These are phyloP conservation scores for Stromatinia cepivora DNA, from an alignment of 2,329 filamentous ascomycete genomes.

Conservation along the genomic window DNA sequence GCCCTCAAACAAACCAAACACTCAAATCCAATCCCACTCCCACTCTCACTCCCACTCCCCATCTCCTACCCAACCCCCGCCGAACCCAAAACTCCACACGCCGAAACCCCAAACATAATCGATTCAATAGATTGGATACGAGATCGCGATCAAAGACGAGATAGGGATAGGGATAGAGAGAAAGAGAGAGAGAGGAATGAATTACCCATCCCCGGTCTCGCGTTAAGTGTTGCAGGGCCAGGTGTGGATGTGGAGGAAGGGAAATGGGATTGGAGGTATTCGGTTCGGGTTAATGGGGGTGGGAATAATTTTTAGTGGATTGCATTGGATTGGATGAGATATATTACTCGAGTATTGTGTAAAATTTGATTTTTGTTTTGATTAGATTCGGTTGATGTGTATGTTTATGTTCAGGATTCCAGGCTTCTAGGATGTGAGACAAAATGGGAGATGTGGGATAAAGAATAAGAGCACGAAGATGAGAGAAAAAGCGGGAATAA, in stretches of 20 bases:
- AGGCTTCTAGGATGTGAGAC: not conserved
- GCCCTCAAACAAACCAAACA: too few relatives aligned
- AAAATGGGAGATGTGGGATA: not conserved
- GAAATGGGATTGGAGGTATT: not conserved
- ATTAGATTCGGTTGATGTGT: not conserved
- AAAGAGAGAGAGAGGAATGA: not conserved
- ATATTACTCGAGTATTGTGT: too few relatives aligned
- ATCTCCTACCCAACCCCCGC: not conserved
- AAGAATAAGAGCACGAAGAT: not conserved
- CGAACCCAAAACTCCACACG: not conserved
- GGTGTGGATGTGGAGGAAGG: not conserved
- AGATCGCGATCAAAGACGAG: not conserved
- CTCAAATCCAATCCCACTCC: too few relatives aligned
- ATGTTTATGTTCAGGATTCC: too few relatives aligned
- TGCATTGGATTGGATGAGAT: not conserved
- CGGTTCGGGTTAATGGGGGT: not conserved
- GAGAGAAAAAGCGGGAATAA: too few relatives aligned
- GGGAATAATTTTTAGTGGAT: not conserved
- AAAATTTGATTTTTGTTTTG: not conserved
- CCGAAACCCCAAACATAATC: not conserved
- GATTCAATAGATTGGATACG: constrained; percentile 2
- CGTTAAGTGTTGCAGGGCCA: too few relatives aligned
- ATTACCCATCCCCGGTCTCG: not conserved
- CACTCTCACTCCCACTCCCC: too few relatives aligned
- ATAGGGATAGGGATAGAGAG: not conserved